These are phyloP conservation scores for Debaryomyces sp. DNA, from an alignment of 1,139 yeast genomes.

Conservation along the genomic window DNA sequence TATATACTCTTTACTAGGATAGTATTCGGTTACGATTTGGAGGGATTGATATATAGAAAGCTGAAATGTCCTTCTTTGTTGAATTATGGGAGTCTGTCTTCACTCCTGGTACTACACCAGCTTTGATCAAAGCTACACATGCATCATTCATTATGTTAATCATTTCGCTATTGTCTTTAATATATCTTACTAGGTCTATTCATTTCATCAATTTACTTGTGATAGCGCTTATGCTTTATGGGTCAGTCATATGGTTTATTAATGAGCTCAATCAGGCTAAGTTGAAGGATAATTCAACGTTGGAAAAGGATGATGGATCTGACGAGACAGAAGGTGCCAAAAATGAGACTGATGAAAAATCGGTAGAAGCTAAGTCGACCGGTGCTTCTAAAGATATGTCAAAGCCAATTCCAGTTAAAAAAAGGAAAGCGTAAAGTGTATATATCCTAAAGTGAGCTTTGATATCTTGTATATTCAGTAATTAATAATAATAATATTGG, in stretches of 20 bases:
- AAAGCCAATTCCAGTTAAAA: background rate
- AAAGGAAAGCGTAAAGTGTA: background rate
- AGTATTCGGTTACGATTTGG: background rate
- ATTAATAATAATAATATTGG: background rate
- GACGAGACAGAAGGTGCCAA: slow-evolving; percentile 10
- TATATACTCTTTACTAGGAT: background rate
- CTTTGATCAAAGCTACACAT: slow-evolving; percentile 68
- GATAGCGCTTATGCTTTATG: slow-evolving; percentile 75
- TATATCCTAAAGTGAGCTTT: background rate
- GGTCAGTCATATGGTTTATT: slow-evolving; percentile 85
- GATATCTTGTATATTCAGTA: background rate
- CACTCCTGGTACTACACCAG: slow-evolving; percentile 94
- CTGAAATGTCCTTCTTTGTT: slow-evolving; percentile 47
- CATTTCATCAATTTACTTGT: slow-evolving; percentile 78
- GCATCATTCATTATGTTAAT: slow-evolving; percentile 36
- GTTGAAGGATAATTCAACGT: slow-evolving; percentile 25
- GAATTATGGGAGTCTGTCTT: slow-evolving; percentile 90
- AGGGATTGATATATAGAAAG: slow-evolving; percentile 4
- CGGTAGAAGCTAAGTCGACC: background rate
- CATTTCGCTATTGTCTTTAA: slow-evolving; percentile 55
- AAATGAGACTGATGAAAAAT: background rate
- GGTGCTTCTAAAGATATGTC: background rate
- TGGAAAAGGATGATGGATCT: slow-evolving; percentile 13
- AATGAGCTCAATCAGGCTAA: slow-evolving; percentile 63
- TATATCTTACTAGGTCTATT: slow-evolving; percentile 64